Evolutionary conservation across 176 grass and related monocot species (phyloP).

Genomic region (maize (Zea mays)): DNA sequence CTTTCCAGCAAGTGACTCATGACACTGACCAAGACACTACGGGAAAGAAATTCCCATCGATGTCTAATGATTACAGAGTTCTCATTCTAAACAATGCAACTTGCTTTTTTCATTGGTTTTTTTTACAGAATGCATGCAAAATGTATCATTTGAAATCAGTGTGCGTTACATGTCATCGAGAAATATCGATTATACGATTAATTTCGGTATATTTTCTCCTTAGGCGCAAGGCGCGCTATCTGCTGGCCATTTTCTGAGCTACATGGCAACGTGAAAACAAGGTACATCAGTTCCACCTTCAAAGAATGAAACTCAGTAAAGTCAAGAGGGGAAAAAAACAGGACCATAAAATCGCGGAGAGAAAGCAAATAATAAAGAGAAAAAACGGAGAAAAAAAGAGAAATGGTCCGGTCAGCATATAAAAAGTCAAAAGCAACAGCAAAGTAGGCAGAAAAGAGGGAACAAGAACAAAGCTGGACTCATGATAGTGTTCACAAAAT

Average conservation of each 20-base stretch:
- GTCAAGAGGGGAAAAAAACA: slow-evolving; percentile 41
- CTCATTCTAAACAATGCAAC: slow-evolving; percentile 21
- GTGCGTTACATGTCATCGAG: neutral
- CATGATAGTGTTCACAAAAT: slow-evolving; percentile 41
- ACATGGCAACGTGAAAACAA: neutral
- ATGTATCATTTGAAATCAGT: slow-evolving; percentile 4
- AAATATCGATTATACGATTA: neutral
- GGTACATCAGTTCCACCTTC: slow-evolving; percentile 39
- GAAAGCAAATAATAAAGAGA: slow-evolving; percentile 44
- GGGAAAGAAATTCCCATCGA: slow-evolving; percentile 33
- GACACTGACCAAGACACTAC: slow-evolving; percentile 13
- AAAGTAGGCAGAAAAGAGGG: slow-evolving; percentile 44
- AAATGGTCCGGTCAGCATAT: slow-evolving; percentile 45
- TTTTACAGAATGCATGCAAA: neutral
- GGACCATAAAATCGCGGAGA: slow-evolving; percentile 24
- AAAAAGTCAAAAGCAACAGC: slow-evolving; percentile 53
- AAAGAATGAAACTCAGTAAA: slow-evolving; percentile 46
- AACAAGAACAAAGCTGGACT: slow-evolving; percentile 46
- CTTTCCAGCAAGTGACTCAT: slow-evolving; percentile 14
- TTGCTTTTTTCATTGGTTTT: neutral
- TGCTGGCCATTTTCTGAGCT: neutral
- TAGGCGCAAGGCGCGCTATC: neutral
- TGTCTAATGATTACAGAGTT: slow-evolving; percentile 30
- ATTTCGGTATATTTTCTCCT: neutral
- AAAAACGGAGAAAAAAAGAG: slow-evolving; percentile 20